Evolutionary conservation across 768 basidiomycete species (phyloP), one percentile per base, ranked within the genome.

Genomic region (Trametes elegans): DNA sequence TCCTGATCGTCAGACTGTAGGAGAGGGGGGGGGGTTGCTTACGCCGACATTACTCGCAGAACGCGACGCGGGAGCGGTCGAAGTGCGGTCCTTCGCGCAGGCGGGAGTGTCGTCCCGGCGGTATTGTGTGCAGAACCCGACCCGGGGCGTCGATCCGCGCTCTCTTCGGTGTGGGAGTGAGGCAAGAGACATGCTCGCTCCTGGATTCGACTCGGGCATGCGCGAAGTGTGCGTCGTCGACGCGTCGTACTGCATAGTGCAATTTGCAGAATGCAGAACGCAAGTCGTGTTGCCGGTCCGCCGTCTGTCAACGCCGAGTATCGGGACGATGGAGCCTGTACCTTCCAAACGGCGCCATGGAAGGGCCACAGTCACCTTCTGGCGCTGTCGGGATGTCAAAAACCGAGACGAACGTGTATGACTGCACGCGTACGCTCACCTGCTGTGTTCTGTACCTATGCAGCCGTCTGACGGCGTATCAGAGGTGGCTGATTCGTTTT

Each of bases 11-110:
- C 31, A 11, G 32, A 18, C 23, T 32, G 50, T 40, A 16, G 40
- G 43, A 52, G n/a, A n/a, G n/a, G n/a, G n/a, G n/a, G n/a, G n/a
- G n/a, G n/a, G n/a, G n/a, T n/a, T n/a, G n/a, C n/a, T n/a, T 52
- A 43, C 50, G 21, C 50, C 50, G 50, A 52, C 41, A 52, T 52
- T 43, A 52, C 9, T 0, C 36, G 50, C 50, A 23, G n/a, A n/a
- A n/a, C n/a, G n/a, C n/a, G n/a, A n/a, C n/a, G n/a, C n/a, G n/a
- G n/a, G 39, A 21, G 38, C 40, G 40, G 21, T 19, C 27, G 36
- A 24, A 34, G 31, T 23, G 26, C 29, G 28, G 49, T 2, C n/a
- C 14, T 24, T 27, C 32, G 21, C 50, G 21, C 41, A 13, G 23
- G 13, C 31, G 8, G 16, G 13, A 7, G 40, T 16, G 39, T 31